A percentile compares a stretch with the other conserved stretches of the same genome.
Conservation (phyloP, 2,329 filamentous ascomycete genomes). For the Taxawa tesnikishii region DNA sequence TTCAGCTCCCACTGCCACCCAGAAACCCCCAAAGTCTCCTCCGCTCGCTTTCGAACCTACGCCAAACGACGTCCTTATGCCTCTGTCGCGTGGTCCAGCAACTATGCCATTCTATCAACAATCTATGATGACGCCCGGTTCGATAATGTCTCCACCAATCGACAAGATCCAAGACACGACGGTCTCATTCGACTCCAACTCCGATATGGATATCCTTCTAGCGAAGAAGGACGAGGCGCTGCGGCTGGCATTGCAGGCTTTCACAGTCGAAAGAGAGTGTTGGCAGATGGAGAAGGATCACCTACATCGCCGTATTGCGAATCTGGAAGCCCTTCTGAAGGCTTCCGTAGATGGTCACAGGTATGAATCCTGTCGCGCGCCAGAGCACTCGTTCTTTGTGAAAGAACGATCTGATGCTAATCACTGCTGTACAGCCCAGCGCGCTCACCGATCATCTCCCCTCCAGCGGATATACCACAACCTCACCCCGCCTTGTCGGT, state of each 20-base stretch:
- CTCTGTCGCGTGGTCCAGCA: constrained; percentile 8
- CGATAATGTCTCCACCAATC: constrained; percentile 2
- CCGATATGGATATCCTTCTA: constrained; percentile 18
- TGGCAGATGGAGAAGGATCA: constrained; percentile 20
- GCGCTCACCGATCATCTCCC: constrained; percentile 21
- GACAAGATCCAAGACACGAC: constrained; percentile 1
- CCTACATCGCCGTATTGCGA: constrained; percentile 19
- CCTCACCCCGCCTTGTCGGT: constrained; percentile 11
- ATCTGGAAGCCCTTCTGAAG: constrained; percentile 20
- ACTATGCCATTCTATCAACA: constrained; percentile 4
- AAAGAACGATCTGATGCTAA: constrained; percentile 1
- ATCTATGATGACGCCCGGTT: no score
- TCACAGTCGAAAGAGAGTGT: constrained; percentile 20
- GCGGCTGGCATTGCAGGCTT: constrained; percentile 19
- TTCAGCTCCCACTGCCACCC: constrained; percentile 1
- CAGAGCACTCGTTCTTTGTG: neutral
- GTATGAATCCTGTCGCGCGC: constrained; percentile 10
- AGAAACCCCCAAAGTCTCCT: constrained; percentile 17
- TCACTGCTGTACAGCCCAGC: constrained; percentile 16
- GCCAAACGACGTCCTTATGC: constrained; percentile 20
- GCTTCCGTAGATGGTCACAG: constrained; percentile 18
- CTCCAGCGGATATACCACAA: constrained; percentile 9
- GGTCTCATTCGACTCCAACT: constrained; percentile 7
- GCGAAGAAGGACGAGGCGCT: constrained; percentile 21
- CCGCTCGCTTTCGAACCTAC: constrained; percentile 22